These are phyloP conservation scores for Fragosphaeria purpurea DNA, from an alignment of 2,329 filamentous ascomycete species.

Conservation along the genomic window DNA sequence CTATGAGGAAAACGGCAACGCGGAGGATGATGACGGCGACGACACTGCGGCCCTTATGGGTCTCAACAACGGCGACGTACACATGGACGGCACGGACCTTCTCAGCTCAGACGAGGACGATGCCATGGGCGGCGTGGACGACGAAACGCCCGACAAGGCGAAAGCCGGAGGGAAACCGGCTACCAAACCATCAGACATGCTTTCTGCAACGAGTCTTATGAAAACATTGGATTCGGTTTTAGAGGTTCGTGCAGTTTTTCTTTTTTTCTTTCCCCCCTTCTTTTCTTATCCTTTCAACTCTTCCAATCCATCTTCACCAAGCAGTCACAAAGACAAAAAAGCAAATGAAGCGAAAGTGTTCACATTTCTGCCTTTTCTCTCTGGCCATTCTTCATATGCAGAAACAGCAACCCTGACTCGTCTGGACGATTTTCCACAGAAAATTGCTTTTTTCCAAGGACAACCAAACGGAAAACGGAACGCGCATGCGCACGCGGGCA, in stretches of 20 bases:
- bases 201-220: constrained; percentile 71
- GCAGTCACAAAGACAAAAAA: too few relatives aligned
- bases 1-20: constrained; percentile 60
- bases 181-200: constrained; percentile 67
- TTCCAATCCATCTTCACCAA: too few relatives aligned
- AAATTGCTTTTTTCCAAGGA: constrained; percentile 68
- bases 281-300: background rate
- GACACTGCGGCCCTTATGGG: constrained; percentile 28
- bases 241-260: constrained; percentile 51
- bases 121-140: constrained; percentile 38
- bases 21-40: constrained; percentile 38
- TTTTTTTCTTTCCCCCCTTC: constrained; percentile 13
- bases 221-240: constrained; percentile 70
- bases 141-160: constrained; percentile 53
- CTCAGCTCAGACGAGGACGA: constrained; percentile 52
- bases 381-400: constrained; percentile 23
- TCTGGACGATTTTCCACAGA: constrained; percentile 48
- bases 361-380: constrained; percentile 41
- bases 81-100: constrained; percentile 50
- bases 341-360: constrained; percentile 36
- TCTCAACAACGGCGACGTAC: constrained; percentile 36
- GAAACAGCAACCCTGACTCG: constrained; percentile 56
- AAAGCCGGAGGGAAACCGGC: constrained; percentile 77
- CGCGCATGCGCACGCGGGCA: constrained; percentile 62
- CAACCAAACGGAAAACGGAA: constrained; percentile 53